phyloP scores from a whole-genome alignment of 2,329 filamentous ascomycete species.

The Aspergillus sclerotialis region DNA sequence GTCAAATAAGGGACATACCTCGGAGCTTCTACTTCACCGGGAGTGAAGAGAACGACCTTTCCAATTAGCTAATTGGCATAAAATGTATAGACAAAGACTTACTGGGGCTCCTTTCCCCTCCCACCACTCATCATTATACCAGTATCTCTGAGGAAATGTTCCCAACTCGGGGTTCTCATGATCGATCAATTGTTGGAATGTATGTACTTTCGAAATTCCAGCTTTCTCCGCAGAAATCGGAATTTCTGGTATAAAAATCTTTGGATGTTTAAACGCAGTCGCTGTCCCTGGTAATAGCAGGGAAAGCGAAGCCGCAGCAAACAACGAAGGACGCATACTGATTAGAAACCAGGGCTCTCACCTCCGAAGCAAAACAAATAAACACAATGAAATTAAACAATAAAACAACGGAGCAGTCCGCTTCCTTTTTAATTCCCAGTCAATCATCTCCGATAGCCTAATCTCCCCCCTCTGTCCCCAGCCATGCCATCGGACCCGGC shows the following conservation, averaged over 20 bases:
- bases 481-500: no score
- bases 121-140: slow-evolving; percentile 47
- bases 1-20: slow-evolving; percentile 46
- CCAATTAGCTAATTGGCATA: no score
- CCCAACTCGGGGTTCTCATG: slow-evolving; percentile 50
- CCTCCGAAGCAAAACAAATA: no score
- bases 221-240: not conserved
- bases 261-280: not conserved
- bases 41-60: slow-evolving; percentile 45
- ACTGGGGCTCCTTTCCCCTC: slow-evolving; percentile 50
- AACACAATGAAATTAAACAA: no score
- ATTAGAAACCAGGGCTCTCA: no score
- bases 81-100: slow-evolving; percentile 10
- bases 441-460: no score
- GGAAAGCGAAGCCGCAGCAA: not conserved
- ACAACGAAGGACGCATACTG: no score
- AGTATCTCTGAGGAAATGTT: slow-evolving; percentile 50
- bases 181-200: slow-evolving; percentile 53
- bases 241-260: no score
- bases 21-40: slow-evolving; percentile 45
- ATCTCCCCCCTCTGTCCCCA: no score
- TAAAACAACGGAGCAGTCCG: no score
- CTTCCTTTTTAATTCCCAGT: no score
- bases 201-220: slow-evolving; percentile 4
- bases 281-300: not conserved